Percentiles rank a stretch among this genome's conserved stretches.
These are phyloP conservation scores for Eucalyptus lansdowneana DNA, from an alignment of 345 rosid genomes.

Conservation along the genomic window DNA sequence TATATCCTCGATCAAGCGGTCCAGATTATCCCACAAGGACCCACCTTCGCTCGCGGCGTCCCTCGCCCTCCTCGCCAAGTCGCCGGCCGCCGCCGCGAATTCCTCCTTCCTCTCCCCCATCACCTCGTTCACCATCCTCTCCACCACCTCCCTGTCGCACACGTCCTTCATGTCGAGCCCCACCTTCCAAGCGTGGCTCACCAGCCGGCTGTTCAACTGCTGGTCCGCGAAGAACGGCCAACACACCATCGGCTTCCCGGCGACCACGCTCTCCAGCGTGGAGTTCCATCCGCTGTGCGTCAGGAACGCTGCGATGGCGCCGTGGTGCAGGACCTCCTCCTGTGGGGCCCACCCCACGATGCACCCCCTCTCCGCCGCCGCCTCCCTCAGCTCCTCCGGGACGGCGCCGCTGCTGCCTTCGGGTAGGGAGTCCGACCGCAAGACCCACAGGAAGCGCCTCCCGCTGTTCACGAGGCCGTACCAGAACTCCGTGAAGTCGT, in stretches of 20 bases:
- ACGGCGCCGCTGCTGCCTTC: neutral
- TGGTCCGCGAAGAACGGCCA: constrained; percentile 66
- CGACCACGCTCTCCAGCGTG: constrained; percentile 45
- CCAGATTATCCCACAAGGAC: constrained; percentile 17
- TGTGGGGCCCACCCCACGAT: constrained; percentile 33
- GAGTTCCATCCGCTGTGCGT: constrained; percentile 85
- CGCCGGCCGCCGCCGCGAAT: constrained; percentile 2
- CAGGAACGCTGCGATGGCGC: constrained; percentile 43
- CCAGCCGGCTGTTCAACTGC: constrained; percentile 41
- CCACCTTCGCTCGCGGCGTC: constrained; percentile 14
- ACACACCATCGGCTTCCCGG: constrained; percentile 64
- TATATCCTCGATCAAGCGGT: constrained; percentile 23
- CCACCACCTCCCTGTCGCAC: constrained; percentile 31
- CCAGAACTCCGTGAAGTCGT: constrained; percentile 28
- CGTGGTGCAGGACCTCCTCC: constrained; percentile 34
- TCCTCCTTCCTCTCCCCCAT: constrained; percentile 45
- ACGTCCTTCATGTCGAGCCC: constrained; percentile 67
- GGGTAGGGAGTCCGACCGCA: constrained; percentile 3
- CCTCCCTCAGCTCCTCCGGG: constrained; percentile 8
- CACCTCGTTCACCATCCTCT: constrained; percentile 37
- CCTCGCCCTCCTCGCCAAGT: constrained; percentile 13
- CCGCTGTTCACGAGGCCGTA: constrained; percentile 23
- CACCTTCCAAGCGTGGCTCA: constrained; percentile 38
- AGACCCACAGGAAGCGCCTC: constrained; percentile 30
- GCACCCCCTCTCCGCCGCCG: neutral